Conservation (phyloP, 176 grass and related monocot species). For the Aegilops umbellulata region DNA sequence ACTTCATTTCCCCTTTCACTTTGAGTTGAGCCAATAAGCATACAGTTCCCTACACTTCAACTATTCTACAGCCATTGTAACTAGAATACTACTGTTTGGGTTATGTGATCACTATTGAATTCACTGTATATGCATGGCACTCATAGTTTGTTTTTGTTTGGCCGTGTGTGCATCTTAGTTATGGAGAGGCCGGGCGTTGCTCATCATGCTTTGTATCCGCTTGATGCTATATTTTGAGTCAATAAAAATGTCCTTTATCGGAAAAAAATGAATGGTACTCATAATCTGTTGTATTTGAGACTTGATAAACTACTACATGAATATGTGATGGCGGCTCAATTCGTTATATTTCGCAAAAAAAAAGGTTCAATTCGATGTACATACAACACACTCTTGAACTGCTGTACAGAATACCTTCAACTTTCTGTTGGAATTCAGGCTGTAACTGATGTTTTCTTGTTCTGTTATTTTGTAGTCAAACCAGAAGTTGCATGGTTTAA, state of each 20-base stretch:
- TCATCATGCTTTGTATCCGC: too few relatives aligned
- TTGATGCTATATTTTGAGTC: too few relatives aligned
- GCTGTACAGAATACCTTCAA: not conserved
- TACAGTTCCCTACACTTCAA: not conserved
- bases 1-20: not conserved
- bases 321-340: not conserved
- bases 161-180: too few relatives aligned
- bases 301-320: not conserved
- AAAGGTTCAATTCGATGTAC: not conserved
- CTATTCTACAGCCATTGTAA: not conserved
- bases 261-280: too few relatives aligned
- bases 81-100: not conserved
- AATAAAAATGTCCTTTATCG: too few relatives aligned
- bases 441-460: slow-evolving; percentile 7
- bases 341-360: too few relatives aligned
- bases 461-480: slow-evolving; percentile 46
- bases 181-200: too few relatives aligned
- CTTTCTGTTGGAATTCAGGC: not conserved
- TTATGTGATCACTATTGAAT: not conserved
- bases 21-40: not conserved
- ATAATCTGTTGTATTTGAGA: not conserved
- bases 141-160: not conserved
- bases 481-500: slow-evolving; percentile 60
- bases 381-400: not conserved
- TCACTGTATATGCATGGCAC: not conserved